phyloP scores from a whole-genome alignment of 1,139 yeast species.

The Groenewaldozyma auringiensis region DNA sequence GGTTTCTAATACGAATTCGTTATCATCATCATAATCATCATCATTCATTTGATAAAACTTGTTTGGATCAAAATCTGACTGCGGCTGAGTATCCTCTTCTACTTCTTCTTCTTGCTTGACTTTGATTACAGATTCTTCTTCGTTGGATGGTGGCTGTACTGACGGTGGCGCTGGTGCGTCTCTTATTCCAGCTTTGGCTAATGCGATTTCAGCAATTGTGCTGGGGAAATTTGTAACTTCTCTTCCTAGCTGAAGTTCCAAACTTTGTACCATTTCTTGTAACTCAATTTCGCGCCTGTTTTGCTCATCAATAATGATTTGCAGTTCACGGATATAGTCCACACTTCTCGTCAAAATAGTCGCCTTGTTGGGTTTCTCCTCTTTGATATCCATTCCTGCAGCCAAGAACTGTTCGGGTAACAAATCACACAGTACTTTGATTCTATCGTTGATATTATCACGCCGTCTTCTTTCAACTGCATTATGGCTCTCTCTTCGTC shows the following conservation, averaged over 20 bases:
- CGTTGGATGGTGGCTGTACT: slow-evolving; percentile 1
- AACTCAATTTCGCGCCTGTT: slow-evolving; percentile 74
- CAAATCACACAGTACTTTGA: slow-evolving; percentile 66
- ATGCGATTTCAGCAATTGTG: slow-evolving; percentile 74
- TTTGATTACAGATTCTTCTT: neutral
- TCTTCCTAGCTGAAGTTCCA: slow-evolving; percentile 39
- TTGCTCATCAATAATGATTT: slow-evolving; percentile 56
- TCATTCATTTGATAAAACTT: neutral
- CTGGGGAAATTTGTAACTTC: slow-evolving; percentile 47
- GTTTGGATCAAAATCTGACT: neutral
- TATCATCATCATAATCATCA: neutral
- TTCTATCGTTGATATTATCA: slow-evolving; percentile 83
- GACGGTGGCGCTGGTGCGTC: slow-evolving; percentile 7
- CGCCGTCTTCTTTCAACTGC: slow-evolving; percentile 60
- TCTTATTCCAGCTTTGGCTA: slow-evolving; percentile 65
- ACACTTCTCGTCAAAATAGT: slow-evolving; percentile 79
- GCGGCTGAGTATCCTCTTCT: neutral
- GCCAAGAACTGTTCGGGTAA: slow-evolving; percentile 58
- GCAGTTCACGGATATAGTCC: slow-evolving; percentile 70
- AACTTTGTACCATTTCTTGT: slow-evolving; percentile 49
- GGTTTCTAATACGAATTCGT: too few relatives aligned
- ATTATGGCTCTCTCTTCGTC: slow-evolving; percentile 40
- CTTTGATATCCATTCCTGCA: slow-evolving; percentile 37
- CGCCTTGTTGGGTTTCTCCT: slow-evolving; percentile 90
- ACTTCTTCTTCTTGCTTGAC: slow-evolving; percentile 1